Evolutionary conservation across 1,139 yeast genomes (phyloP).

Genomic region (Torulaspora pretoriensis): DNA sequence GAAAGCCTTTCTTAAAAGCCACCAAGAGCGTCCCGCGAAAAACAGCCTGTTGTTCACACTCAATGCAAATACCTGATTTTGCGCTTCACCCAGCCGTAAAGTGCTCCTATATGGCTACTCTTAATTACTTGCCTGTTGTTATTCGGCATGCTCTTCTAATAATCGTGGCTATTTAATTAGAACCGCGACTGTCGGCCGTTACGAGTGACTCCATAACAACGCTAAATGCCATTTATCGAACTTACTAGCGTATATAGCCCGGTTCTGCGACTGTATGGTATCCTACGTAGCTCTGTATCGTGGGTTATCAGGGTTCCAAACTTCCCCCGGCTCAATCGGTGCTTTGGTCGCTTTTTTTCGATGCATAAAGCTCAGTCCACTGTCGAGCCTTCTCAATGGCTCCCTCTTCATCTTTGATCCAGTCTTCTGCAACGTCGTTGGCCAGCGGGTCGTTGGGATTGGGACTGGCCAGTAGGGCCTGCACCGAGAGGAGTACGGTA

Average conservation of each 20-base stretch:
- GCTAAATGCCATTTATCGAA: neutral
- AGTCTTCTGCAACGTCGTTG: slow-evolving; percentile 93
- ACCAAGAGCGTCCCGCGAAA: neutral
- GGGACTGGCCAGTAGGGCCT: slow-evolving; percentile 91
- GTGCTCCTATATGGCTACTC: neutral
- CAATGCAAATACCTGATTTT: neutral
- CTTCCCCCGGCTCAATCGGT: neutral
- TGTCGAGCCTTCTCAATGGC: slow-evolving; percentile 83
- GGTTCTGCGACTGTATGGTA: neutral
- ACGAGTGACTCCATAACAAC: neutral
- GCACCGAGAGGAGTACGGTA: slow-evolving; percentile 87
- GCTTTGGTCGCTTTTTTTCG: slow-evolving; percentile 8
- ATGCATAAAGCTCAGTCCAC: slow-evolving; percentile 76
- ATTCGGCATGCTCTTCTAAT: neutral
- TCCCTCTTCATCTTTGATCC: slow-evolving; percentile 79
- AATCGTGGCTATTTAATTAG: neutral
- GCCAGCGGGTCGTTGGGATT: slow-evolving; percentile 98
- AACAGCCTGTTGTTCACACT: neutral
- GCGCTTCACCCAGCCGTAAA: neutral
- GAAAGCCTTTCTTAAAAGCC: neutral
- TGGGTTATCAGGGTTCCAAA: neutral
- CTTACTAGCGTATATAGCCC: neutral
- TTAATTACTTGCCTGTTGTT: neutral
- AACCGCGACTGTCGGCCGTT: neutral
- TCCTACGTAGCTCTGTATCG: neutral